These are phyloP conservation scores for Ehretia macrophylla DNA, from an alignment of 257 asterid genomes.

Conservation along the genomic window DNA sequence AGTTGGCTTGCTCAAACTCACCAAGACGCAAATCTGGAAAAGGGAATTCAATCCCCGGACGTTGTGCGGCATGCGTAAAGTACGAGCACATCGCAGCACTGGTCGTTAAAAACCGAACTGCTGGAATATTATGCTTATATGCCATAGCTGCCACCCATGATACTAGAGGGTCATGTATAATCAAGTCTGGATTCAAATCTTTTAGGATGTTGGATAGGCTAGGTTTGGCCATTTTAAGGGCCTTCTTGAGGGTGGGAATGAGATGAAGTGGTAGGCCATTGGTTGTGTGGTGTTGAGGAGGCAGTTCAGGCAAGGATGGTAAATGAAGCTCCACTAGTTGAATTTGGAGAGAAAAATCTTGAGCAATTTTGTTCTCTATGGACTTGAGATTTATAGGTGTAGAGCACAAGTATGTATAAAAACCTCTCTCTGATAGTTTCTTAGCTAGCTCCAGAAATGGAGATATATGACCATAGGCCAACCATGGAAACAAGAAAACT, in stretches of 20 bases:
- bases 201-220: constrained; percentile 16
- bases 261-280: constrained; percentile 55
- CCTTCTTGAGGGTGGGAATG: constrained; percentile 27
- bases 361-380: constrained; percentile 29
- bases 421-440: constrained; percentile 26
- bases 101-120: constrained; percentile 23
- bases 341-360: no score
- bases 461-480: constrained; percentile 56
- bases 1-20: constrained; percentile 15
- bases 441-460: constrained; percentile 51
- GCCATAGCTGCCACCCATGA: constrained; percentile 36
- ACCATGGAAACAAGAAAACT: constrained; percentile 48
- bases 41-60: constrained; percentile 20
- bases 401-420: constrained; percentile 29
- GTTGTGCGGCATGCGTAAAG: constrained; percentile 7
- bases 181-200: constrained; percentile 32
- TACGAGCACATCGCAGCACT: constrained; percentile 30
- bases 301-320: constrained; percentile 32
- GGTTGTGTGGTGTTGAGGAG: constrained; percentile 45
- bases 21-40: constrained; percentile 24
- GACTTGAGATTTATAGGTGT: constrained; percentile 39
- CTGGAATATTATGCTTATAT: constrained; percentile 16
- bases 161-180: constrained; percentile 30
- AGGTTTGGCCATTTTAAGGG: constrained; percentile 31
- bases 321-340: constrained; percentile 37